Evolutionary conservation across 257 asterid genomes (phyloP), one percentile per base, ranked within the genome.

Genomic region (Plantago elongata): DNA sequence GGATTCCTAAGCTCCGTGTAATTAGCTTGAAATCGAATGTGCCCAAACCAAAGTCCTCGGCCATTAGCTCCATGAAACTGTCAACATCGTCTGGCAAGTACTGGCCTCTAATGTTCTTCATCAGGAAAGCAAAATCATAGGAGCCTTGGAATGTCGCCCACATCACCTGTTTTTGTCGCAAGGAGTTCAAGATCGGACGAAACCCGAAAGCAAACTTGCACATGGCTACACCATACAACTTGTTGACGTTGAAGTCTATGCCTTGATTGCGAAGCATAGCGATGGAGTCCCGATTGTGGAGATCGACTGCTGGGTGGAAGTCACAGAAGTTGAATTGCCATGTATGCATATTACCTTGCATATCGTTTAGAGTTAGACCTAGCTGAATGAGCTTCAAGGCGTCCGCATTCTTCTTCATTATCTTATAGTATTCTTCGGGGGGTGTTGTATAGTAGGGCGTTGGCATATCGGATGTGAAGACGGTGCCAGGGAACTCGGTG

Each of bases 281-380:
- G 2, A 81, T 55, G 5, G 87, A 68, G 0, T 29, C 54, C 0
- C 43, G 70, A 17, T 75, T 65, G 5, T 68, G 71, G 8, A 18
- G 66, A 40, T 81, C 69, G 1, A 13, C n/a, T 0, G 47, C 47
- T 5, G 12, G 45, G 27, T 81, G 77, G 22, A 81, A 81, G 3
- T 61, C 83, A 0, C 56, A 9, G 11, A 77, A 77, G 7, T 77
- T 80, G 56, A 80, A 77, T n/a, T 80, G 75, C 83, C 81, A 79
- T 0, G 64, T 42, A 45, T 38, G 79, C 1, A 74, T 61, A 11
- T 64, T 62, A 1, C 67, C 70, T 5, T 27, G 4, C 13, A 40
- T 10, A 30, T 74, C 80, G 8, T 66, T 60, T 5, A 78, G 61
- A 0, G 82, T 70, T 27, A 78, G 72, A 2, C 84, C 84, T 0